These are phyloP conservation scores for Mrakia hoshinonis DNA, from an alignment of 768 basidiomycete species.

Conservation along the genomic window DNA sequence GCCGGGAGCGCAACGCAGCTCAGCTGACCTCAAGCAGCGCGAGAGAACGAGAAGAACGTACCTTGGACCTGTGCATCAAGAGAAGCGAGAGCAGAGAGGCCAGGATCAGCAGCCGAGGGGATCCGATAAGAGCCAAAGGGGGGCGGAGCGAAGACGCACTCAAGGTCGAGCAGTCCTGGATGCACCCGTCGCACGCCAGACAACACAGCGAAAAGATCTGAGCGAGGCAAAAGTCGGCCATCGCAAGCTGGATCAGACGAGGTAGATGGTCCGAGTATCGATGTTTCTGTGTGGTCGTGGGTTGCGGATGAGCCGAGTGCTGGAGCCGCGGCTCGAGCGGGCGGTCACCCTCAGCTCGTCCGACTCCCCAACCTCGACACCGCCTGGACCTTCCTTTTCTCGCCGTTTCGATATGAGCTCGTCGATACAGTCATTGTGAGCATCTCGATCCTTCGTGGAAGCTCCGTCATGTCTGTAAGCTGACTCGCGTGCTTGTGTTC, in stretches of 20 bases:
- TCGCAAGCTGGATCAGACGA: no score
- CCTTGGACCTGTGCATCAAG: no score
- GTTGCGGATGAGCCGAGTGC: not conserved
- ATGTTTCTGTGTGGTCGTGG: not conserved
- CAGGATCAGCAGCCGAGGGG: not conserved
- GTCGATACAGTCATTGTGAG: conserved; percentile 3
- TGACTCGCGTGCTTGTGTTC: not conserved
- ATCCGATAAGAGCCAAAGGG: not conserved
- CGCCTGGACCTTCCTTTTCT: not conserved
- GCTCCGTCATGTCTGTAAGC: not conserved
- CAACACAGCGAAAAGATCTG: not conserved
- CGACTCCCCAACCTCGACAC: no score
- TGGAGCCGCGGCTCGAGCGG: not conserved
- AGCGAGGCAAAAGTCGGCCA: not conserved
- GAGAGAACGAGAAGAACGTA: no score
- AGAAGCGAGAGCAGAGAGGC: not conserved
- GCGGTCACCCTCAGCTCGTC: not conserved
- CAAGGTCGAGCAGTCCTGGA: conserved; percentile 1
- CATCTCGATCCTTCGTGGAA: not conserved
- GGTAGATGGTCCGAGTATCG: not conserved
- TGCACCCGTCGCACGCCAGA: conserved; percentile 8
- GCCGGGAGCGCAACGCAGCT: no score
- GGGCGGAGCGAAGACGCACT: not conserved
- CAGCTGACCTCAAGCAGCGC: no score
- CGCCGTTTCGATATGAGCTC: not conserved